phyloP scores from a whole-genome alignment of 2,329 filamentous ascomycete genomes.

The Alternaria tenuissima region DNA sequence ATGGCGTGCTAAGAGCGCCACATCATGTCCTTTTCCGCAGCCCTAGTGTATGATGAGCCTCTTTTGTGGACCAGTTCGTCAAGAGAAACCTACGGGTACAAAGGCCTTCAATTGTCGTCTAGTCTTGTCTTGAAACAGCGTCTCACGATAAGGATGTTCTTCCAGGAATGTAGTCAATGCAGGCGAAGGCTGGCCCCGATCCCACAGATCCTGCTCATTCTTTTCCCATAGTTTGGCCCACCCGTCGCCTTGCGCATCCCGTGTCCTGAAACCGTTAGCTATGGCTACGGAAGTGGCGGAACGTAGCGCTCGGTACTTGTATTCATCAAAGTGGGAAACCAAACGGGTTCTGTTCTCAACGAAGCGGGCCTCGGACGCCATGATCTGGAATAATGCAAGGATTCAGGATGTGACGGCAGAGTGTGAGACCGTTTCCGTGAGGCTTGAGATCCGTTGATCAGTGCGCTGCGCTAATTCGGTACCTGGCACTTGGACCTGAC shows the following conservation, averaged over 20 bases:
- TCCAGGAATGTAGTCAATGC: conserved; percentile 52
- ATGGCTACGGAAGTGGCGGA: background rate
- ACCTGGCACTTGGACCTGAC: background rate
- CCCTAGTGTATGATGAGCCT: conserved; percentile 51
- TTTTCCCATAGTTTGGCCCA: conserved; percentile 65
- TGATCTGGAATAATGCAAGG: conserved; percentile 4
- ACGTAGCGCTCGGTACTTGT: conserved; percentile 13
- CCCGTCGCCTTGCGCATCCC: conserved; percentile 29
- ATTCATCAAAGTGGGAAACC: conserved; percentile 20
- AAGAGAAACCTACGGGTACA: conserved; percentile 61
- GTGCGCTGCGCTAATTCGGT: conserved; percentile 5
- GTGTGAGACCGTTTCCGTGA: conserved; percentile 1
- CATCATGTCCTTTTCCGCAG: conserved; percentile 81
- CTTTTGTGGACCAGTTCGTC: background rate
- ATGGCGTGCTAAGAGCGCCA: conserved; percentile 72
- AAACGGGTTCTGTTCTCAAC: conserved; percentile 20
- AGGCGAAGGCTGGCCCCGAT: conserved; percentile 61
- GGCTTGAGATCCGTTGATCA: conserved; percentile 5
- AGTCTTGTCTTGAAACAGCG: conserved; percentile 12
- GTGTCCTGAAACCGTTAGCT: conserved; percentile 15
- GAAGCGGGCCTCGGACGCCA: conserved; percentile 21
- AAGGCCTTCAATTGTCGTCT: conserved; percentile 64
- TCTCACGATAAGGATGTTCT: conserved; percentile 38
- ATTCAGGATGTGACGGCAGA: conserved; percentile 9
- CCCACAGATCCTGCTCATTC: conserved; percentile 62